Evolutionary conservation across 768 basidiomycete genomes (phyloP).

Genomic region (Lactarius hengduanensis): DNA sequence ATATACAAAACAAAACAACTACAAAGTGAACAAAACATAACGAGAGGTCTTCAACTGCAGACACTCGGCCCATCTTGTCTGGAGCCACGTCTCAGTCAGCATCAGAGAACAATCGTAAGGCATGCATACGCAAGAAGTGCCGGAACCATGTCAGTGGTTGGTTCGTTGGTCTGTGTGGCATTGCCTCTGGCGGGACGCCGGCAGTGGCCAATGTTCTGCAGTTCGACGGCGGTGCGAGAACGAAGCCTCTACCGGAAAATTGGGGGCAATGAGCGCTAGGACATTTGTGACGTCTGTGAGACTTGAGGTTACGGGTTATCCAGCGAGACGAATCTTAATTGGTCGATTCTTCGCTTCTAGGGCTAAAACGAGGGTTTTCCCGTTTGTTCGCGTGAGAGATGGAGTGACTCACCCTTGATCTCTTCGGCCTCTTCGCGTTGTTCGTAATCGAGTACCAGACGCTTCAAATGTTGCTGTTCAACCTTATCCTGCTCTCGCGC

Average conservation of each 20-base stretch:
- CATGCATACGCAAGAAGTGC: slow-evolving; percentile 23
- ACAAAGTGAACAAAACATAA: not conserved
- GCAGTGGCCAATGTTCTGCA: slow-evolving; percentile 17
- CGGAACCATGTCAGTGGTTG: slow-evolving; percentile 16
- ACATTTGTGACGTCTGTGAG: slow-evolving; percentile 14
- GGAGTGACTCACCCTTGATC: slow-evolving; percentile 54
- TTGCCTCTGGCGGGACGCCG: slow-evolving; percentile 9
- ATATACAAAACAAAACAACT: not conserved
- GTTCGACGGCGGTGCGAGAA: slow-evolving; percentile 19
- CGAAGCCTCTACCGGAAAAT: slow-evolving; percentile 16
- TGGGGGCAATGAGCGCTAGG: slow-evolving; percentile 16
- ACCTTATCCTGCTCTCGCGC: slow-evolving; percentile 93
- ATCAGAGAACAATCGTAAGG: slow-evolving; percentile 6
- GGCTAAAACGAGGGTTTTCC: slow-evolving; percentile 40
- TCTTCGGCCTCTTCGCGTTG: slow-evolving; percentile 87
- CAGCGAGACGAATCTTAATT: slow-evolving; percentile 77
- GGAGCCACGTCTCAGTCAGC: slow-evolving; percentile 7
- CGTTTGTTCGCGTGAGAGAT: not conserved
- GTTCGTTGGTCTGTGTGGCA: slow-evolving; percentile 1
- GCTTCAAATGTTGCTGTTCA: slow-evolving; percentile 96
- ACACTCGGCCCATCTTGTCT: not conserved
- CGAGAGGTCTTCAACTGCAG: slow-evolving; percentile 6
- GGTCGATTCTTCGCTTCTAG: slow-evolving; percentile 67
- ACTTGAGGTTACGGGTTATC: slow-evolving; percentile 41
- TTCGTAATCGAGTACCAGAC: slow-evolving; percentile 89